phyloP scores from a whole-genome alignment of 331 rosid species.

The Malus hybrid region DNA sequence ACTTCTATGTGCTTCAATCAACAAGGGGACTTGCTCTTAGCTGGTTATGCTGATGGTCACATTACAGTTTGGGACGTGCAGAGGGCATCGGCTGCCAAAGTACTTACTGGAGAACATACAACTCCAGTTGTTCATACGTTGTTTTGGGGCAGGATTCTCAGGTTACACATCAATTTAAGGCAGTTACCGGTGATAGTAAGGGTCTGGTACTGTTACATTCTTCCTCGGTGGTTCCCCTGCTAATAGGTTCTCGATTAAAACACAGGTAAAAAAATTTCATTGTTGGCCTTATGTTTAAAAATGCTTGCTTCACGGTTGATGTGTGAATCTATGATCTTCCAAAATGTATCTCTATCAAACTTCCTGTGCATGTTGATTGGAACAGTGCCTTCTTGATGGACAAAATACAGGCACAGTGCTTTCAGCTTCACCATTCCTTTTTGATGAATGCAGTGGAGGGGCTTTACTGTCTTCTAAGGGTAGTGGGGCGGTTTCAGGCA shows the following conservation, averaged over 20 bases:
- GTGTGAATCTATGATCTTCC: background rate
- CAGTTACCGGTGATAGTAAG: conserved; percentile 87
- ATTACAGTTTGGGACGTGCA: conserved; percentile 83
- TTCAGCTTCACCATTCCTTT: conserved; percentile 84
- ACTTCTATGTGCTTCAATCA: conserved; percentile 90
- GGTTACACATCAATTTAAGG: conserved; percentile 85
- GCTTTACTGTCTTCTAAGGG: conserved; percentile 52
- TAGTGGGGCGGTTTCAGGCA: conserved; percentile 46
- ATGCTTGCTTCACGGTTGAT: background rate
- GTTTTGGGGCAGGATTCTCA: conserved; percentile 87
- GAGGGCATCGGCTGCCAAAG: conserved; percentile 62
- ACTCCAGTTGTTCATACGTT: conserved; percentile 82
- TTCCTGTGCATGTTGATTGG: conserved; percentile 32
- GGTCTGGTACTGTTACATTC: conserved; percentile 84
- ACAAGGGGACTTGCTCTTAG: conserved; percentile 92
- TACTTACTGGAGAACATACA: conserved; percentile 80
- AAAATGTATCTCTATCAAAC: conserved; percentile 9
- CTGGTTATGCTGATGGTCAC: conserved; percentile 93
- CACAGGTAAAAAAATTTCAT: conserved; percentile 53
- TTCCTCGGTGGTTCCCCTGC: conserved; percentile 66
- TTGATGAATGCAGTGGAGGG: conserved; percentile 59
- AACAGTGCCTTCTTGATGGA: conserved; percentile 95
- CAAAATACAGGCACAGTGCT: conserved; percentile 76
- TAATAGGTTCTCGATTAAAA: conserved; percentile 64
- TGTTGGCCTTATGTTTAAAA: background rate